Base-by-base conservation (phyloP, 1,284 basidiomycete species). In the Athelia sp. region DNA sequence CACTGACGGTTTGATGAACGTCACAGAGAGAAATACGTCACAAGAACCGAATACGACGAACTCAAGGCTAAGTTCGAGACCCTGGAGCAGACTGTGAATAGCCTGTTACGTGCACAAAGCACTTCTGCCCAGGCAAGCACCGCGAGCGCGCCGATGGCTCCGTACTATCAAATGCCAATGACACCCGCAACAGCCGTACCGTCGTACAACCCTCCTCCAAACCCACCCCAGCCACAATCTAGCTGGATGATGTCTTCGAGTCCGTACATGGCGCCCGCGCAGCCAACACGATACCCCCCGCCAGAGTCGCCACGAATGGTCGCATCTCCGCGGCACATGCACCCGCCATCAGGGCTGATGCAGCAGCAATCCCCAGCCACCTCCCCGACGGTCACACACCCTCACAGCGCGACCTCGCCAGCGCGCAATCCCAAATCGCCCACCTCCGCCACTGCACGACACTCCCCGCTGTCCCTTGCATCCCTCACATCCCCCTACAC, bases 31-130 rank as follows among this genome's bases (percentile, higher is more conserved):
- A 76, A 74, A 62, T 75, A 75, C 58, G 73, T 74, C 35, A 72
- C 72, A 23, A 66, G 73, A 24, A 62, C 69, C 11, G 74, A 76
- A 52, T 73, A 72, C 54, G 72, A 75, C 52, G 72, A 73, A n/a
- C 68, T 76, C 49, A 73, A 69, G 51, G 61, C 65, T 35, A 67
- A 72, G 22, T 68, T 73, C 53, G 72, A 74, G 18, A 61, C 70
- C 26, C 64, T 75, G n/a, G 67, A 65, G 22, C 8, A 10, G 11
- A 44, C 24, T 9, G 43, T 44, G 4, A n/a, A n/a, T 26, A 9
- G 6, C 18, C 11, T 22, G 22, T 44, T 44, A n/a, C 43, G 21
- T 44, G 15, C 43, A 22, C 6, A 9, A 26, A 26, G n/a, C 22
- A n/a, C 43, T n/a, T 4, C 19, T 18, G 21, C 10, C 8, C 21